A percentile compares a stretch with the other conserved stretches of the same genome.
phyloP scores from a whole-genome alignment of 2,329 filamentous ascomycete species.

The Sporothrix dimorphospora region DNA sequence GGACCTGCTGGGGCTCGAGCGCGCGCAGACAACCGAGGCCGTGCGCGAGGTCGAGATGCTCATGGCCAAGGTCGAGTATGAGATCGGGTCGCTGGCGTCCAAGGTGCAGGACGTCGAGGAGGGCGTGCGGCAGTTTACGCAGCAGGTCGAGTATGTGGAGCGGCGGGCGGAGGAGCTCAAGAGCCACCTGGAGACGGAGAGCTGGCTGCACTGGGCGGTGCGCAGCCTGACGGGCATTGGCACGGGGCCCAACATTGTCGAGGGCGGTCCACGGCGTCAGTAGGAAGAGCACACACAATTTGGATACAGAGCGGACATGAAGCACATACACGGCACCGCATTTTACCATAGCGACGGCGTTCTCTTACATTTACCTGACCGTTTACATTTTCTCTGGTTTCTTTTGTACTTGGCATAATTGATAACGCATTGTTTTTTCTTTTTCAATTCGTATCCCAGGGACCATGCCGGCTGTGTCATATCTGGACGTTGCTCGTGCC shows the following conservation, averaged over 20 bases:
- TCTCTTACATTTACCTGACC: constrained; percentile 6
- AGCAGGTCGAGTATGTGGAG: constrained; percentile 74
- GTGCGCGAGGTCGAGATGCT: constrained; percentile 80
- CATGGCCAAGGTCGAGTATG: constrained; percentile 87
- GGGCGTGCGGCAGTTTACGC: constrained; percentile 76
- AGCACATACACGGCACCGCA: not conserved
- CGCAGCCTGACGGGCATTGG: constrained; percentile 64
- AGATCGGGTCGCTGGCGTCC: constrained; percentile 76
- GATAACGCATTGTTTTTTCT: not conserved
- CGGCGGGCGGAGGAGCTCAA: constrained; percentile 65
- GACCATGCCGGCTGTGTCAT: not conserved
- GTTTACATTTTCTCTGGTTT: not conserved
- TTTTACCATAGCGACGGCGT: constrained; percentile 20
- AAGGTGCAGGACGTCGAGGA: constrained; percentile 88
- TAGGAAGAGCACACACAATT: not conserved
- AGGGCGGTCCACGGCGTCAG: not conserved
- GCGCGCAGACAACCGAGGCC: constrained; percentile 67
- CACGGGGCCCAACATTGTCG: constrained; percentile 58
- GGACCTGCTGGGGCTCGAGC: constrained; percentile 71
- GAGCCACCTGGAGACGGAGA: constrained; percentile 63
- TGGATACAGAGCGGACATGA: not conserved
- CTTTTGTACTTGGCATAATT: not conserved
- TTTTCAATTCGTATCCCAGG: constrained; percentile 7
- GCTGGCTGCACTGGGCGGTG: constrained; percentile 67
- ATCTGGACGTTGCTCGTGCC: not conserved